phyloP scores from a whole-genome alignment of 495 filamentous ascomycete genomes.

The Hypoxylon perforatum region DNA sequence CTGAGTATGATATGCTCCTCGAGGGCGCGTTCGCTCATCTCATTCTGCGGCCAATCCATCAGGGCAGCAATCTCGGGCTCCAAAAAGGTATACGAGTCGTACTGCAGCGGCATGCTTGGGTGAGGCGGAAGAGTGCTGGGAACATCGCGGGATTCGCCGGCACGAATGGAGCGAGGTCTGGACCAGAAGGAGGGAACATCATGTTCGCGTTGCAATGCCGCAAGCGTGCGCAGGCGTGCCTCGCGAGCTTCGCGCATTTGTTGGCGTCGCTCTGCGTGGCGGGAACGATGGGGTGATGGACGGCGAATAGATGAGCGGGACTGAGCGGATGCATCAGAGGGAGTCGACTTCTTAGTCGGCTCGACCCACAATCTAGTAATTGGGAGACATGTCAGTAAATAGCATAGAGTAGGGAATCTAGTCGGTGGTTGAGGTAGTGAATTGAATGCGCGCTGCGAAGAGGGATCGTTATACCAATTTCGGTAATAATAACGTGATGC shows the following conservation, averaged over 20 bases:
- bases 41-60: no score
- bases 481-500: not conserved
- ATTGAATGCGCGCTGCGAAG: no score
- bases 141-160: no score
- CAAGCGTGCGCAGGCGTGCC: constrained; percentile 31
- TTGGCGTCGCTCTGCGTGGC: constrained; percentile 12
- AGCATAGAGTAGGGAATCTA: not conserved
- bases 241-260: constrained; percentile 33
- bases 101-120: no score
- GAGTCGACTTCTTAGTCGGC: constrained; percentile 62
- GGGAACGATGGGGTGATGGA: constrained; percentile 69
- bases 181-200: no score
- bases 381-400: constrained; percentile 16
- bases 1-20: no score
- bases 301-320: constrained; percentile 77
- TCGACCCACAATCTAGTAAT: constrained; percentile 62
- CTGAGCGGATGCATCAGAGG: constrained; percentile 56
- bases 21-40: no score
- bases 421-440: not conserved
- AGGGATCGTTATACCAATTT: no score
- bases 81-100: no score
- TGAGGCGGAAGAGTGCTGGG: no score
- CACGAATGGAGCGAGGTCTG: no score
- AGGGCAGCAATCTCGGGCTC: no score
- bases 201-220: not conserved